Evolutionary conservation across 2,329 filamentous ascomycete species (phyloP), one percentile per base, ranked within the genome.

Genomic region (Bipolaris victoriae): DNA sequence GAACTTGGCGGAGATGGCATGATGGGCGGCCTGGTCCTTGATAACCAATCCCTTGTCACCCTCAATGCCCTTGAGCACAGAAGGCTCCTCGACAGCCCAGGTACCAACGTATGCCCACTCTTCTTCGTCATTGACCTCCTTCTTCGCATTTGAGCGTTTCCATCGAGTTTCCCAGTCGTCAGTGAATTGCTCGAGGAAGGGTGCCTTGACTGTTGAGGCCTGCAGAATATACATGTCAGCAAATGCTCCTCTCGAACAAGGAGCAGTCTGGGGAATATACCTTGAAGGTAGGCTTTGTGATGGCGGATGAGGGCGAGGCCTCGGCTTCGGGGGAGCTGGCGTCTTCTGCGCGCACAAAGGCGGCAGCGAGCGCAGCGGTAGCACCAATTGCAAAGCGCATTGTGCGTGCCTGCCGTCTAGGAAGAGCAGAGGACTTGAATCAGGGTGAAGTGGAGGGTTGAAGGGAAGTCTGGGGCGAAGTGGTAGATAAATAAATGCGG

Each of bases 1-100:
- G 84, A 99, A 98, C 82, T 98, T 98, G 82, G 95, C 92, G 48
- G 95, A 99, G 79, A 99, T 99, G 83, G 95, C 95, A 81, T 99
- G 95, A 83, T 99, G 95, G 71, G 95, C 95, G 67, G 95, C 95
- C 66, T 91, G 86, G 83, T 98, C 96, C 89, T 99, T 99, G 80
- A 98, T 87, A 63, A 99, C 94, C 70, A 99, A 88, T 80, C 94
- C 95, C 84, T 96, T 96, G 82, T 98, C 94, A 64, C 91, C 92
- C 72, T 92, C 89, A 70, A 97, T 95, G 71, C 92, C 95, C 84
- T 95, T 96, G 79, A 90, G 89, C 73, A 95, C 87, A 61, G 82
- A 82, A 52, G 95, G 95, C 86, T 98, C 95, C 83, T 99, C 95
- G 61, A 97, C 95, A 49, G 92, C 82, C 95, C 95, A 99, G 79